Evolutionary conservation across 176 grass and related monocot genomes (phyloP).

Genomic region (Carex kokanica): DNA sequence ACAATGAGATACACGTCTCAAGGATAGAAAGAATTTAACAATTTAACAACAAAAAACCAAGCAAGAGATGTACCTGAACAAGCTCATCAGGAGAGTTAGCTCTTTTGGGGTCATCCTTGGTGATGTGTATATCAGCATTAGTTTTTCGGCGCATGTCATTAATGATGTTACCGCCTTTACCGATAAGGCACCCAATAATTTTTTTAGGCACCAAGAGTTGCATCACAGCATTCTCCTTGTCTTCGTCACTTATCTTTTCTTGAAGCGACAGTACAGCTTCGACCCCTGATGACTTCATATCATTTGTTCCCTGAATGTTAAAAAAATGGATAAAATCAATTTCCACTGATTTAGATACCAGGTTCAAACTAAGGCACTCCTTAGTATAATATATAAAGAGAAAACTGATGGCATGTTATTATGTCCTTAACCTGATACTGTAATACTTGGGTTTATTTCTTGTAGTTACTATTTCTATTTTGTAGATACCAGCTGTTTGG

Average conservation of each 20-base stretch:
- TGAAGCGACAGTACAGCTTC: constrained; percentile 93
- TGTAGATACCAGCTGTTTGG: too few relatives aligned
- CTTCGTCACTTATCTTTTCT: constrained; percentile 76
- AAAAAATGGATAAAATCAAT: constrained; percentile 23
- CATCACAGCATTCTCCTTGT: constrained; percentile 55
- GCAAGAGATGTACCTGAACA: constrained; percentile 62
- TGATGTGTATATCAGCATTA: constrained; percentile 79
- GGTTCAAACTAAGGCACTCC: constrained; percentile 19
- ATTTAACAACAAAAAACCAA: constrained; percentile 18
- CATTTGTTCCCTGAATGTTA: constrained; percentile 59
- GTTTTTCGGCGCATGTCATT: constrained; percentile 89
- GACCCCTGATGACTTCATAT: constrained; percentile 88
- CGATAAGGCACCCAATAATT: constrained; percentile 91
- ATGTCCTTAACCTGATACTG: too few relatives aligned
- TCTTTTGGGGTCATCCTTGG: constrained; percentile 66
- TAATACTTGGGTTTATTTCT: too few relatives aligned
- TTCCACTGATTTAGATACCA: not conserved
- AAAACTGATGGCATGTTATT: not conserved
- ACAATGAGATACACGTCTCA: not conserved
- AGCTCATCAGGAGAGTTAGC: constrained; percentile 73
- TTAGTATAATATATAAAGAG: not conserved
- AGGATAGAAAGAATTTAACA: not conserved
- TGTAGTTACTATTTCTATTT: too few relatives aligned
- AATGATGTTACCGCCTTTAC: constrained; percentile 86
- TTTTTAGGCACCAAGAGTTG: constrained; percentile 78